Conservation (phyloP, 192 early-diverging fungal genomes). For the Coemansia sp. region DNA sequence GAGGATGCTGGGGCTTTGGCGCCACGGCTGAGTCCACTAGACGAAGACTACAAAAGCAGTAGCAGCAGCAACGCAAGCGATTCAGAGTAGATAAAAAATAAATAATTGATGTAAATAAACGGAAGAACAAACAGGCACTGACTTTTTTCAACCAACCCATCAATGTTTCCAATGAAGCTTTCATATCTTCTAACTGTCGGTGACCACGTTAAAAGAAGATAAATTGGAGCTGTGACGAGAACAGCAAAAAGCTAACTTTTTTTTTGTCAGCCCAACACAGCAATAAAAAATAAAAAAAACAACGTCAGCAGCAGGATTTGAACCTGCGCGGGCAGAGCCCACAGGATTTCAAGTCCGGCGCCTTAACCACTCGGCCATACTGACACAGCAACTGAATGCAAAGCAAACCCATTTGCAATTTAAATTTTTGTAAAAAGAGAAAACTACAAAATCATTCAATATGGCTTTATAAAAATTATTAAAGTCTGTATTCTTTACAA, state of each 20-base stretch:
- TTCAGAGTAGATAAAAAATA: background rate
- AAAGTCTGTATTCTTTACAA: too few species aligned
- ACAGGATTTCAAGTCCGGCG: constrained; percentile 38
- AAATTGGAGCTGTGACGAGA: too few species aligned
- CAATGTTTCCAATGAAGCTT: too few species aligned
- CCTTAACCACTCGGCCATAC: constrained; percentile 39
- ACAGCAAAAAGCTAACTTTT: too few species aligned
- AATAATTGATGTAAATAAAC: too few species aligned
- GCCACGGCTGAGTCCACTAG: constrained; percentile 74
- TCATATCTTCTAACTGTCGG: too few species aligned
- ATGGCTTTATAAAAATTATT: too few species aligned
- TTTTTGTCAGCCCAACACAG: background rate
- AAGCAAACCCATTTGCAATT: background rate
- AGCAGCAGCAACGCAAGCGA: background rate
- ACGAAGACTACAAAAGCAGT: constrained; percentile 57
- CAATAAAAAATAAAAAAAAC: background rate
- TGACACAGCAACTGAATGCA: background rate
- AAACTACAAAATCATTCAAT: too few species aligned
- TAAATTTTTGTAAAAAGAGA: background rate
- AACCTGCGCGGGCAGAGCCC: constrained; percentile 48
- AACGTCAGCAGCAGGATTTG: constrained; percentile 42
- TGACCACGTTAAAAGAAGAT: too few species aligned
- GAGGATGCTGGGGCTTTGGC: constrained; percentile 85
- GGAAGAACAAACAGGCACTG: too few species aligned
- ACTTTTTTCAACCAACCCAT: background rate